Conservation (phyloP, 179 eudicot species). For the Gypsophila paniculata region DNA sequence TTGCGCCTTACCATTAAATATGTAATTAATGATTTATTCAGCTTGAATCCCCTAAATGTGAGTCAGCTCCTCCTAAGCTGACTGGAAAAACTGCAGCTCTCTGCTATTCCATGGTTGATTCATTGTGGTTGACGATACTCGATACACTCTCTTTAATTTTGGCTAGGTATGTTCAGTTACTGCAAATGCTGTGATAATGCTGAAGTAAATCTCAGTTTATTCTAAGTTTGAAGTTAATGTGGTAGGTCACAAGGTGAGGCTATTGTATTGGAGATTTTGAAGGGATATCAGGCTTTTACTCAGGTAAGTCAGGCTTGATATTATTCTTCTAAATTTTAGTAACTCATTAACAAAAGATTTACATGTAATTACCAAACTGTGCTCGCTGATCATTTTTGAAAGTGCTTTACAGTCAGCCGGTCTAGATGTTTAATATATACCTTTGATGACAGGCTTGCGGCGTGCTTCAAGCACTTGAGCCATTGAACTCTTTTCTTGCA, state of each 20-base stretch:
- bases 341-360: not conserved
- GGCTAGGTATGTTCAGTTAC: conserved; percentile 53
- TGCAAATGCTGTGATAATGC: conserved; percentile 12
- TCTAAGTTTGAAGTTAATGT: conserved; percentile 34
- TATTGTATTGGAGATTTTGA: conserved; percentile 84
- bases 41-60: conserved; percentile 94
- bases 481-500: conserved; percentile 88
- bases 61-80: conserved; percentile 52
- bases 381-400: not conserved
- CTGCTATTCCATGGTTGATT: conserved; percentile 84
- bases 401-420: conserved; percentile 7
- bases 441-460: conserved; percentile 77
- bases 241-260: conserved; percentile 96
- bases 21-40: conserved; percentile 33
- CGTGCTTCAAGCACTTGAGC: conserved; percentile 82
- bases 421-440: conserved; percentile 23
- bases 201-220: not conserved
- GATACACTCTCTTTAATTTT: conserved; percentile 86
- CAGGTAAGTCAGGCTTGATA: conserved; percentile 50
- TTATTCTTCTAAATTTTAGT: not conserved
- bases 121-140: conserved; percentile 85
- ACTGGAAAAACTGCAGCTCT: conserved; percentile 77
- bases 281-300: conserved; percentile 97
- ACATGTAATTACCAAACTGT: conserved; percentile 13
- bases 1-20: conserved; percentile 1